phyloP scores from a whole-genome alignment of 306 rosid species.

The Quercus cerris region DNA sequence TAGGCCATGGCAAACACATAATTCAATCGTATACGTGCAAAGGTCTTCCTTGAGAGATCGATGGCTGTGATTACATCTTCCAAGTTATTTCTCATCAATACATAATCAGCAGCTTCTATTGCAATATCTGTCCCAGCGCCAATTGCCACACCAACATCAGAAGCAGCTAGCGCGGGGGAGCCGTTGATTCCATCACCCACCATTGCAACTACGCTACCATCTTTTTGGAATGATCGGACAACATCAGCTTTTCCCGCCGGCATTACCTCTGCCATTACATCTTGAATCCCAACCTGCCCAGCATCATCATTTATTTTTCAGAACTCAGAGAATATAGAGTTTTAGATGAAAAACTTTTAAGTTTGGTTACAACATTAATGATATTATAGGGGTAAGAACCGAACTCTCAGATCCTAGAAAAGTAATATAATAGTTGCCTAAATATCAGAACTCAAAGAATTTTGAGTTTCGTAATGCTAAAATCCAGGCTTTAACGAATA shows the following conservation, averaged over 20 bases:
- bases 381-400: not conserved
- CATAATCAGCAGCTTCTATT: constrained; percentile 91
- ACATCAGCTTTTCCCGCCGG: constrained; percentile 95
- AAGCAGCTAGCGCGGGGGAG: constrained; percentile 93
- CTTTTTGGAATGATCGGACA: constrained; percentile 66
- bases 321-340: not conserved
- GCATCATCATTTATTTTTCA: not conserved
- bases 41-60: constrained; percentile 85
- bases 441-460: constrained; percentile 12
- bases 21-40: constrained; percentile 70
- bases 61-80: constrained; percentile 99
- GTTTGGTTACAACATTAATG: no score
- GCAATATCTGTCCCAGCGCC: constrained; percentile 99
- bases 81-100: constrained; percentile 83
- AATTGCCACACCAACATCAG: constrained; percentile 95
- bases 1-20: constrained; percentile 90
- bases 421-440: constrained; percentile 5
- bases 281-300: constrained; percentile 85
- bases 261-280: constrained; percentile 92
- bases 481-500: constrained; percentile 1
- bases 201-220: constrained; percentile 90
- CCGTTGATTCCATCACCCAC: constrained; percentile 99
- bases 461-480: not conserved
- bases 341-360: no score
- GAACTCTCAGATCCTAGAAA: not conserved